These are phyloP conservation scores for Austroboletus festivus DNA, from an alignment of 768 basidiomycete species.

Conservation along the genomic window DNA sequence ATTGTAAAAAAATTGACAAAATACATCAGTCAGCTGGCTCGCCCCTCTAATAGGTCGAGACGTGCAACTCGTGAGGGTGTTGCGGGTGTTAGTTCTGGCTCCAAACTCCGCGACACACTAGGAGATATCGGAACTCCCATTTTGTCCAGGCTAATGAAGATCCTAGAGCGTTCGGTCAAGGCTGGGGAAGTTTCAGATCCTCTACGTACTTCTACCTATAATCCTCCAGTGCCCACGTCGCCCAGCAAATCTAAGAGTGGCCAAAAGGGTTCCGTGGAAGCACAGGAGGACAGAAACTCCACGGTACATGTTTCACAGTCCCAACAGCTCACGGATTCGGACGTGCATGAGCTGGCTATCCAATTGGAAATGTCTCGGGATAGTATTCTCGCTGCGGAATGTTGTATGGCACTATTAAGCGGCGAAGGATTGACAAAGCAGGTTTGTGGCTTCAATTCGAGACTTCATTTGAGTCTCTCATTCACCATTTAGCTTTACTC, in stretches of 20 bases:
- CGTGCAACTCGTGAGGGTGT: conserved; percentile 40
- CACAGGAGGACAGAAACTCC: conserved; percentile 1
- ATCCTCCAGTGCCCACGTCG: conserved; percentile 30
- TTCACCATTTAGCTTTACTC: conserved; percentile 69
- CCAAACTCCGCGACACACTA: conserved; percentile 54
- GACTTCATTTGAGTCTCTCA: conserved; percentile 1
- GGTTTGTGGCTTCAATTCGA: conserved; percentile 41
- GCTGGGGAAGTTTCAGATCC: conserved; percentile 75
- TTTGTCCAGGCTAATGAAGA: conserved; percentile 66
- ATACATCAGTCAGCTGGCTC: conserved; percentile 61
- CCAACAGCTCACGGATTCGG: conserved; percentile 39
- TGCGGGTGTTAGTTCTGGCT: conserved; percentile 31
- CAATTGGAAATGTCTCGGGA: conserved; percentile 63
- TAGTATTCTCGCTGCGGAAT: conserved; percentile 80
- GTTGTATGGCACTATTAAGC: conserved; percentile 71
- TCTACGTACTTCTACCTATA: conserved; percentile 42
- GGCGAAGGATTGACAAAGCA: conserved; percentile 84
- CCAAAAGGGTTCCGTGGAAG: conserved; percentile 28
- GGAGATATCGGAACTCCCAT: conserved; percentile 62
- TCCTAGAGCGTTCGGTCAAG: conserved; percentile 76
- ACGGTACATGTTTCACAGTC: conserved; percentile 8
- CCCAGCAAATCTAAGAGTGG: conserved; percentile 48
- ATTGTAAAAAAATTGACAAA: conserved; percentile 68
- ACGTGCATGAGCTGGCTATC: conserved; percentile 50
- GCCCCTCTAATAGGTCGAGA: conserved; percentile 68